Evolutionary conservation across 2,329 filamentous ascomycete genomes (phyloP).

Genomic region (Penicillium polonicum): DNA sequence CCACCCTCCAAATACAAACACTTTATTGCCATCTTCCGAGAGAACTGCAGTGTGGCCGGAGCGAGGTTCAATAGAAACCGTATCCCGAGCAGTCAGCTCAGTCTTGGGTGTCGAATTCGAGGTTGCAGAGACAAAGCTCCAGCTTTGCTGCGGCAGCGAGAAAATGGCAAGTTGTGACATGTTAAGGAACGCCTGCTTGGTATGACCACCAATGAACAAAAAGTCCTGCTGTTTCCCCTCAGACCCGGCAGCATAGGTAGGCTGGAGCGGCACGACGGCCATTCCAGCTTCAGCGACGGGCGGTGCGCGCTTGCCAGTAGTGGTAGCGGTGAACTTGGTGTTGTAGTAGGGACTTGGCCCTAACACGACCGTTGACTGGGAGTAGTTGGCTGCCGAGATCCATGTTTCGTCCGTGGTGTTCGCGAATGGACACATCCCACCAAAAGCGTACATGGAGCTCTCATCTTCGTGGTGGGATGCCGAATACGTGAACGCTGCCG

Average conservation of each 20-base stretch:
- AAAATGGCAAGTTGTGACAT: conserved; percentile 90
- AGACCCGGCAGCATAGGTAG: conserved; percentile 67
- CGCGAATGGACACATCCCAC: conserved; percentile 76
- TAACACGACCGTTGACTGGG: conserved; percentile 72
- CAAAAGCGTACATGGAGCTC: conserved; percentile 66
- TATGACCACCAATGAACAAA: conserved; percentile 83
- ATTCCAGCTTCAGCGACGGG: conserved; percentile 85
- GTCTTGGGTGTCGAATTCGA: conserved; percentile 48
- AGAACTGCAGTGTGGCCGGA: conserved; percentile 87
- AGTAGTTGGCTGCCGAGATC: conserved; percentile 72
- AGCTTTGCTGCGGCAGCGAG: conserved; percentile 79
- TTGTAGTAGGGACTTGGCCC: conserved; percentile 45
- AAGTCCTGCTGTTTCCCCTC: conserved; percentile 70
- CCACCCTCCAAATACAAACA: conserved; percentile 88
- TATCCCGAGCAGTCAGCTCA: conserved; percentile 56
- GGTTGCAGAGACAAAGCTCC: conserved; percentile 75
- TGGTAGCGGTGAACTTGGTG: conserved; percentile 26
- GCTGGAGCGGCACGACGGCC: conserved; percentile 70
- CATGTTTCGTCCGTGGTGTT: conserved; percentile 54
- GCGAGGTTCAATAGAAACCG: conserved; percentile 66
- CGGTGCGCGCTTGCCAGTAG: conserved; percentile 57
- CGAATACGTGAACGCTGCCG: conserved; percentile 66
- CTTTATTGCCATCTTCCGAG: conserved; percentile 71
- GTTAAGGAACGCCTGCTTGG: conserved; percentile 79
- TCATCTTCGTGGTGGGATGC: conserved; percentile 50